Evolutionary conservation across 805 yeast species (phyloP).

Genomic region (Saccharomycopsis babjevae): DNA sequence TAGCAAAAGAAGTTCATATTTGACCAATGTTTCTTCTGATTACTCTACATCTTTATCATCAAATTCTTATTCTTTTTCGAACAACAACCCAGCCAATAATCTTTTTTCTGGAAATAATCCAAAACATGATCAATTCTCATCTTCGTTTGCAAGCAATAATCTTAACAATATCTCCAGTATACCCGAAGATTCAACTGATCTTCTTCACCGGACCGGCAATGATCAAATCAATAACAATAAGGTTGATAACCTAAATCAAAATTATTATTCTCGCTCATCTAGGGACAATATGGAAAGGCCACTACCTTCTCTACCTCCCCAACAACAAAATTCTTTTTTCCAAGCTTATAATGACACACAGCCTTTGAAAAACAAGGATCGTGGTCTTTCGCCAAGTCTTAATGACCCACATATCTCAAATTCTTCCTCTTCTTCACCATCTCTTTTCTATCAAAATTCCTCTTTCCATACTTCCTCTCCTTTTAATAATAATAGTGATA

Average conservation of each 20-base stretch:
- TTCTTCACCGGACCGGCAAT: background rate
- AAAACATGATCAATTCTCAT: background rate
- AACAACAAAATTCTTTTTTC: background rate
- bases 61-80: background rate
- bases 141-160: background rate
- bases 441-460: background rate
- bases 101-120: background rate
- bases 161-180: background rate
- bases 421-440: background rate
- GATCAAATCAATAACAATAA: background rate
- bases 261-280: background rate
- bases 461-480: background rate
- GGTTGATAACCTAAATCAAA: background rate
- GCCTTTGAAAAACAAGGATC: background rate
- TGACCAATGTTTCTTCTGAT: constrained; percentile 14
- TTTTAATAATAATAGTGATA: background rate
- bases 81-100: background rate
- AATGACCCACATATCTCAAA: background rate
- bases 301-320: background rate
- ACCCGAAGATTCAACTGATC: background rate
- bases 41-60: background rate
- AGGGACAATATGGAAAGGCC: background rate
- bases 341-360: background rate
- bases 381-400: background rate
- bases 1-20: constrained; percentile 6